These are phyloP conservation scores for Rubia balearica DNA, from an alignment of 305 asterid genomes.

Conservation along the genomic window DNA sequence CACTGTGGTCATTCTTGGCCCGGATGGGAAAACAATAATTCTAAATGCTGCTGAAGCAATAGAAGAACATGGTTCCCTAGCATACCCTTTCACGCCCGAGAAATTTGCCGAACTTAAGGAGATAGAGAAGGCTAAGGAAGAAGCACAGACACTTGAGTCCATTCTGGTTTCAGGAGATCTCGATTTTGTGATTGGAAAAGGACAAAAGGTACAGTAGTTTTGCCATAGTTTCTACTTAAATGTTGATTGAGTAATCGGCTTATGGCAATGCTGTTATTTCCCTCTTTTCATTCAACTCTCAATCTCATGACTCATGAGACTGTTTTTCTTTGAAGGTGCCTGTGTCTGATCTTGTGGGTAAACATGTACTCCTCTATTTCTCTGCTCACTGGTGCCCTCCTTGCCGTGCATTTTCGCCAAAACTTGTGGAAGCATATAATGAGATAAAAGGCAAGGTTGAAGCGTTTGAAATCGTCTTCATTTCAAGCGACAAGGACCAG, in stretches of 20 bases:
- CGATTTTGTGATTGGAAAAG: conserved; percentile 63
- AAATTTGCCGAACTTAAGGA: conserved; percentile 60
- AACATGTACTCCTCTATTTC: conserved; percentile 67
- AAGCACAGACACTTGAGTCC: conserved; percentile 83
- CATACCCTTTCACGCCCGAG: conserved; percentile 80
- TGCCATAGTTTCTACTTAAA: neutral
- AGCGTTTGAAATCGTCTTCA: conserved; percentile 59
- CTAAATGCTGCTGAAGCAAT: conserved; percentile 56
- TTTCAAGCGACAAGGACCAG: conserved; percentile 81
- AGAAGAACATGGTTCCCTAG: conserved; percentile 63
- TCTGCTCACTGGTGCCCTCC: conserved; percentile 98
- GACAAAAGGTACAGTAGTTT: conserved; percentile 43
- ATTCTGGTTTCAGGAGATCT: conserved; percentile 48
- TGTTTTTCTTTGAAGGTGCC: conserved; percentile 38
- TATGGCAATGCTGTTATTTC: neutral
- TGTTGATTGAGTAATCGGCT: neutral
- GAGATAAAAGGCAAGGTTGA: conserved; percentile 45
- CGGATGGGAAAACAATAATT: conserved; percentile 79
- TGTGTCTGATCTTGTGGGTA: conserved; percentile 76
- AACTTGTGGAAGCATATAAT: conserved; percentile 47
- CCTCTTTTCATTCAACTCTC: no score
- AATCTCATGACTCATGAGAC: neutral
- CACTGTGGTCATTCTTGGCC: conserved; percentile 64
- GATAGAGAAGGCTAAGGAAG: conserved; percentile 60
- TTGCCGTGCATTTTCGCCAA: conserved; percentile 81